Evolutionary conservation across 768 basidiomycete species (phyloP).

Genomic region (Nidula microcarpa): DNA sequence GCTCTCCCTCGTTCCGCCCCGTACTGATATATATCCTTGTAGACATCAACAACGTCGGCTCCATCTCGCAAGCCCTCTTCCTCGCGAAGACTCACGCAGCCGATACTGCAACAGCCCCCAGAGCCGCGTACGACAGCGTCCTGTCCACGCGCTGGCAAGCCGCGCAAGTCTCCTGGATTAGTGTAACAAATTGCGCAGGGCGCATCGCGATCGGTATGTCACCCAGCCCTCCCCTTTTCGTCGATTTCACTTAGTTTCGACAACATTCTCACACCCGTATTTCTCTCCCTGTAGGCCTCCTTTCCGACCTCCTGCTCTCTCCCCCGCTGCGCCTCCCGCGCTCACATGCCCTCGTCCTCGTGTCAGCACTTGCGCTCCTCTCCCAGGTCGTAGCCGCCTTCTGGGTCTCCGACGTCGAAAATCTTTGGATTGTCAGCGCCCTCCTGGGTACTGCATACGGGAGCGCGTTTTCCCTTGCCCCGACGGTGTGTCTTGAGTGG

Average conservation of each 20-base stretch:
- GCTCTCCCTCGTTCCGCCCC: no score
- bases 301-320: not conserved
- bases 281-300: not conserved
- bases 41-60: slow-evolving; percentile 77
- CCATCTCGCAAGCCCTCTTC: slow-evolving; percentile 45
- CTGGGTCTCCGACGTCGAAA: not conserved
- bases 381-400: not conserved
- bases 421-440: slow-evolving; percentile 13
- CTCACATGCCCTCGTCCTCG: not conserved
- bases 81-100: not conserved
- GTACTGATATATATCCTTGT: not conserved
- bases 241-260: not conserved
- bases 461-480: slow-evolving; percentile 53
- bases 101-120: not conserved
- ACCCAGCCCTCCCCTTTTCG: not conserved
- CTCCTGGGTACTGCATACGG: slow-evolving; percentile 61
- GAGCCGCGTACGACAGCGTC: not conserved
- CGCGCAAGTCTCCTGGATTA: not conserved
- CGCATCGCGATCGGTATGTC: not conserved
- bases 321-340: not conserved
- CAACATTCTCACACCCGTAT: not conserved
- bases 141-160: not conserved
- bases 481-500: slow-evolving; percentile 71
- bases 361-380: not conserved
- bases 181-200: not conserved